A percentile compares a stretch with the other conserved stretches of the same genome.
Conservation (phyloP, 2,329 filamentous ascomycete genomes). For the Chaetothyriales sp. region DNA sequence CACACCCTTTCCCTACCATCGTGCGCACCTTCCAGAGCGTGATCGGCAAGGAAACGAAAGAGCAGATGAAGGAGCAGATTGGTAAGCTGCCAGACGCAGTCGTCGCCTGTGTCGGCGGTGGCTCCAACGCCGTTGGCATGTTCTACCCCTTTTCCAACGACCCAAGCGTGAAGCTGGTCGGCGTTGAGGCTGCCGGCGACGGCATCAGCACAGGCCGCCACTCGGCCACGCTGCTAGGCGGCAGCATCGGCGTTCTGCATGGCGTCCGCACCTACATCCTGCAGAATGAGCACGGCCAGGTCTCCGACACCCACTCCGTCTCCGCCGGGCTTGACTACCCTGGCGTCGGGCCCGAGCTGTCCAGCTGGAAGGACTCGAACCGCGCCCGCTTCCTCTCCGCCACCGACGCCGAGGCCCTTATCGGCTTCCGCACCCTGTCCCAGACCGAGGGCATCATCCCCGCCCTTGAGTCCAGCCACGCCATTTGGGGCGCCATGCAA, state of each 20-base stretch:
- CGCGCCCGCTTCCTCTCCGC: slow-evolving; percentile 80
- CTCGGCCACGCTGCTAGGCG: slow-evolving; percentile 72
- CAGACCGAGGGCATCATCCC: slow-evolving; percentile 94
- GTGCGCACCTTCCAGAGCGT: slow-evolving; percentile 95
- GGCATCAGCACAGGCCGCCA: slow-evolving; percentile 75
- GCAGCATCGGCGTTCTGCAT: slow-evolving; percentile 83
- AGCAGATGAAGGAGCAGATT: slow-evolving; percentile 69
- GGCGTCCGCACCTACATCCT: slow-evolving; percentile 92
- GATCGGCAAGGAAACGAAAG: slow-evolving; percentile 86
- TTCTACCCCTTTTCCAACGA: slow-evolving; percentile 93
- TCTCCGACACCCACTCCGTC: slow-evolving; percentile 86
- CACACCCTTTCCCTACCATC: slow-evolving; percentile 94
- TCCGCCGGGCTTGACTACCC: slow-evolving; percentile 95
- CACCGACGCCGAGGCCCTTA: slow-evolving; percentile 79
- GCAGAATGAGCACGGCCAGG: slow-evolving; percentile 84
- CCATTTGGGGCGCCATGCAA: slow-evolving; percentile 75
- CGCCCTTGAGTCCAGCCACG: slow-evolving; percentile 84
- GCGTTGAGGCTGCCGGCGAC: slow-evolving; percentile 90
- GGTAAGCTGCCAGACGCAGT: slow-evolving; percentile 90
- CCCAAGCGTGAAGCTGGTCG: slow-evolving; percentile 67
- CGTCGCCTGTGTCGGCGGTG: slow-evolving; percentile 89
- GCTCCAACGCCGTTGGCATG: slow-evolving; percentile 92
- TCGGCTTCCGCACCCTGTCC: slow-evolving; percentile 69
- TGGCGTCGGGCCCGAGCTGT: slow-evolving; percentile 84
- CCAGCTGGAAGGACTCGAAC: slow-evolving; percentile 78